Percentiles rank a stretch among this genome's conserved stretches.
Conservation (phyloP, 352 stramenopile species). For the Pythium pectinolyticum region DNA sequence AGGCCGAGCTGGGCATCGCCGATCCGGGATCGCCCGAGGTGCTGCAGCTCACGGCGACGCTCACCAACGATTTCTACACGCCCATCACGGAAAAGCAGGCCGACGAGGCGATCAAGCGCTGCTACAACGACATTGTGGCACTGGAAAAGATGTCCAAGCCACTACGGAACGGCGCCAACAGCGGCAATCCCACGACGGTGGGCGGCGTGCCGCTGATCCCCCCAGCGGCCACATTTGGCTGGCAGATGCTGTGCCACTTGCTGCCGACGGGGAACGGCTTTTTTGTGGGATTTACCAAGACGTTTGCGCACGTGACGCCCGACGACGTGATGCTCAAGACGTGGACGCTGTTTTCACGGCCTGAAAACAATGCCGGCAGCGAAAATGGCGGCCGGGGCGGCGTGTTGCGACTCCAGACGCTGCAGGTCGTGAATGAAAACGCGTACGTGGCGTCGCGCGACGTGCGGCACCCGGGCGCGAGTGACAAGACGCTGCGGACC, state of each 20-base stretch:
- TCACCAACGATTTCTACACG: constrained; percentile 42
- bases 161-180: constrained; percentile 22
- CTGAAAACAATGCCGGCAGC: constrained; percentile 28
- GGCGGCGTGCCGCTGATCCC: constrained; percentile 27
- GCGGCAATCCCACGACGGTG: no score
- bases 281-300: constrained; percentile 38
- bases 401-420: constrained; percentile 32
- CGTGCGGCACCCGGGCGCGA: constrained; percentile 28
- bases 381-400: constrained; percentile 5
- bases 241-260: constrained; percentile 33
- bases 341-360: constrained; percentile 27
- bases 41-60: constrained; percentile 24
- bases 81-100: constrained; percentile 56
- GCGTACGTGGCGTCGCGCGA: constrained; percentile 36
- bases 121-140: constrained; percentile 55
- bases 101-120: constrained; percentile 52
- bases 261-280: constrained; percentile 32
- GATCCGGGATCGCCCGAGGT: constrained; percentile 34
- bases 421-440: constrained; percentile 38
- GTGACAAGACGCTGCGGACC: constrained; percentile 36
- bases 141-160: constrained; percentile 48
- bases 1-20: constrained; percentile 47
- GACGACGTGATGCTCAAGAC: constrained; percentile 31
- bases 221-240: constrained; percentile 44
- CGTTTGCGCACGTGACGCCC: constrained; percentile 28